Evolutionary conservation across 306 rosid genomes (phyloP).

Genomic region (Pachyrhizus erosus): DNA sequence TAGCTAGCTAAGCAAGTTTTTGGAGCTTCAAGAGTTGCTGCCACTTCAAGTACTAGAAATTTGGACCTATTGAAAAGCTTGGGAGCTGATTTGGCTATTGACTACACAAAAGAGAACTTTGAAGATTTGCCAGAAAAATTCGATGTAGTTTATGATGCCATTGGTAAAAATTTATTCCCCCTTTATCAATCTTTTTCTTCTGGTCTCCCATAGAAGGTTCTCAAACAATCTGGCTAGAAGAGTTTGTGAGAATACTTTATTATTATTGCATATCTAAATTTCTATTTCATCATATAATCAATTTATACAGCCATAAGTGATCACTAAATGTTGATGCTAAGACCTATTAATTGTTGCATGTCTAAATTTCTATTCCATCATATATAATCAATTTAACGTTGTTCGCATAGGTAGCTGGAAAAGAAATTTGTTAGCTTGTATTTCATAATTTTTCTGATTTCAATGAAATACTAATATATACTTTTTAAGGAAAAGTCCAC

Average conservation of each 20-base stretch:
- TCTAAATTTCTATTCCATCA: too few species aligned
- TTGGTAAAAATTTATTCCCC: slow-evolving; percentile 59
- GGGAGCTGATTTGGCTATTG: slow-evolving; percentile 91
- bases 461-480: background rate
- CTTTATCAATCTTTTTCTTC: background rate
- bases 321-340: background rate
- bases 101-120: slow-evolving; percentile 84
- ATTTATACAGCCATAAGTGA: background rate
- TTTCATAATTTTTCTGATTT: background rate
- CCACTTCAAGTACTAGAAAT: slow-evolving; percentile 85
- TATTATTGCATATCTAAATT: slow-evolving; percentile 9
- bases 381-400: too few species aligned
- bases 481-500: background rate
- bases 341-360: too few species aligned
- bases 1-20: slow-evolving; percentile 93
- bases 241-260: background rate
- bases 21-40: slow-evolving; percentile 91
- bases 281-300: background rate
- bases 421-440: background rate
- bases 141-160: slow-evolving; percentile 89
- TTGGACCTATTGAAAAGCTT: slow-evolving; percentile 81
- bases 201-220: background rate
- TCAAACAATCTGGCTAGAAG: slow-evolving; percentile 7
- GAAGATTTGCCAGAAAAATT: slow-evolving; percentile 88
- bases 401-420: background rate